Evolutionary conservation across 345 rosid genomes (phyloP), one percentile per base, ranked within the genome.

Genomic region (Eucalyptus grandis): DNA sequence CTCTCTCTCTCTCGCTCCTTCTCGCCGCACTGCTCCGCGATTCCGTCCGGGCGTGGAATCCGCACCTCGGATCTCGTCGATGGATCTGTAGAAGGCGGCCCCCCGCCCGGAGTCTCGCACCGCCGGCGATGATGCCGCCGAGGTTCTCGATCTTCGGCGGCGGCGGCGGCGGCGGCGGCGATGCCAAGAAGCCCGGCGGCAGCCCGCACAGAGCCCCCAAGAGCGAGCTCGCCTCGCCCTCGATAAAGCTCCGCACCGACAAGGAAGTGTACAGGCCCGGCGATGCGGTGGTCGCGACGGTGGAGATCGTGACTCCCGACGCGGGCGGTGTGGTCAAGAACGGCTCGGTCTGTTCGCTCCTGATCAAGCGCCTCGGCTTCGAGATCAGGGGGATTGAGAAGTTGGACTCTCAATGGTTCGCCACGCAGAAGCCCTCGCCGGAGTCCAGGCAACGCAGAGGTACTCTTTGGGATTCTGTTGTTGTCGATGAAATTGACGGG

Each of bases 261-360:
- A 94, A 91, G 91, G 96, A 97, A 89, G 97, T 96, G 24, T 98
- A 98, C 86, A 95, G 98, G 90, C 98, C 99, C 86, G 99, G 98
- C 49, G 99, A 97, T 89, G 92, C 94, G 62, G 60, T 98, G 51
- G 91, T 91, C 90, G 92, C 95, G 65, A 96, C 97, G 24, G 89
- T 97, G 49, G 98, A 97, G 92, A 93, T 97, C 88, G 92, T 90
- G 86, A 92, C 93, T 60, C 92, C 95, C 87, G 83, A 86, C 67
- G 67, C 47, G 24, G 88, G 90, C 86, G 92, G 88, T 86, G 86
- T 81, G 65, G 90, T 49, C 80, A 56, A 49, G 65, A 88, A 86
- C 50, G 92, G 88, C 44, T 91, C 60, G 44, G 56, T 19, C 87
- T 86, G 92, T 86, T 94, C 96, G 2, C 87, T 98, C 46, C 91